A percentile compares a stretch with the other conserved stretches of the same genome.
Conservation (phyloP, 805 yeast genomes). For the Kazachstania africana region DNA sequence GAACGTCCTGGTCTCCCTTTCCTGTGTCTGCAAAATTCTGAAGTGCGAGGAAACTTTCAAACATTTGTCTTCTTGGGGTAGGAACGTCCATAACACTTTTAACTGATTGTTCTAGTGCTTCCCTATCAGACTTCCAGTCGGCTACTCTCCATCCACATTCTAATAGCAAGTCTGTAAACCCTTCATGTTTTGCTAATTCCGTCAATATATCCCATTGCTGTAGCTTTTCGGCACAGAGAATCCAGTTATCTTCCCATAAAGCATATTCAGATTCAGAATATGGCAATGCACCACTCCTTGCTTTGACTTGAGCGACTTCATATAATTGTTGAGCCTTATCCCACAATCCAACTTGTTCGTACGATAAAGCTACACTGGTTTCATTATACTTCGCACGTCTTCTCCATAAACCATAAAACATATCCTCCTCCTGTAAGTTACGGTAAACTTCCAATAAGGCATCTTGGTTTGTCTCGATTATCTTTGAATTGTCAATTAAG, state of each 20-base stretch:
- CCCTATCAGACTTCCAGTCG: slow-evolving; percentile 93
- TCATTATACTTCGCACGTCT: slow-evolving; percentile 89
- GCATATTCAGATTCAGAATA: slow-evolving; percentile 92
- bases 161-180: slow-evolving; percentile 84
- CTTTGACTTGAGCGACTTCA: slow-evolving; percentile 93
- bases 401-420: slow-evolving; percentile 97
- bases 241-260: slow-evolving; percentile 98
- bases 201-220: slow-evolving; percentile 98
- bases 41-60: slow-evolving; percentile 84
- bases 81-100: slow-evolving; percentile 97
- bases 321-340: slow-evolving; percentile 86
- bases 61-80: slow-evolving; percentile 90
- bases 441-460: slow-evolving; percentile 86
- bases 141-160: slow-evolving; percentile 99
- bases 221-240: slow-evolving; percentile 86
- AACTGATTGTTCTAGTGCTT: slow-evolving; percentile 86
- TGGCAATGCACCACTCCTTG: slow-evolving; percentile 89
- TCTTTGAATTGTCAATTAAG: slow-evolving; percentile 54
- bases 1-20: slow-evolving; percentile 73
- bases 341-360: slow-evolving; percentile 93
- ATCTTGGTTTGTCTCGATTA: slow-evolving; percentile 77
- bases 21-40: slow-evolving; percentile 91
- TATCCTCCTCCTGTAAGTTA: slow-evolving; percentile 82
- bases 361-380: slow-evolving; percentile 84
- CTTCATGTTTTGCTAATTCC: slow-evolving; percentile 94